Percentiles rank a stretch among this genome's conserved stretches.
These are phyloP conservation scores for Coprinopsis cinerea DNA, from an alignment of 768 basidiomycete genomes.

Conservation along the genomic window DNA sequence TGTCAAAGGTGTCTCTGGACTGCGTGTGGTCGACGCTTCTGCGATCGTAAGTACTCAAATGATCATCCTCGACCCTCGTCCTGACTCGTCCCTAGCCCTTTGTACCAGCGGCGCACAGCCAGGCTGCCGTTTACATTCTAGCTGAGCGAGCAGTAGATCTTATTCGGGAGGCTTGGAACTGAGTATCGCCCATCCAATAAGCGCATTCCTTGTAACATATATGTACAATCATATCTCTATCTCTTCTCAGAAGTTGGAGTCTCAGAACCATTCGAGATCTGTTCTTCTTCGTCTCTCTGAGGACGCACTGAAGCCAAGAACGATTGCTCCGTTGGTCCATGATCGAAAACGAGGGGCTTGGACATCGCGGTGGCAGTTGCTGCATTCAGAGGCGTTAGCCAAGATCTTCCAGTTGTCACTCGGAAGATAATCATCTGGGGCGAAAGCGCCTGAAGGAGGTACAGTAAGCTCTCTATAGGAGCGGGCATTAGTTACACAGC, in stretches of 20 bases:
- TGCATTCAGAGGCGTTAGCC: neutral
- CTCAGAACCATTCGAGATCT: too few species aligned
- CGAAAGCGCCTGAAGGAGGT: neutral
- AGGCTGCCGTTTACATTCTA: conserved; percentile 7
- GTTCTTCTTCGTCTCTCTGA: neutral
- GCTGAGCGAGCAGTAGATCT: conserved; percentile 13
- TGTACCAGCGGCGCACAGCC: conserved; percentile 4
- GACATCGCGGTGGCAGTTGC: neutral
- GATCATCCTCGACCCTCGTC: neutral
- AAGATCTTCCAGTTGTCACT: neutral
- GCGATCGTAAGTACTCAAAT: conserved; percentile 19
- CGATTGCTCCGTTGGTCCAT: neutral
- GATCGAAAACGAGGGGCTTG: neutral
- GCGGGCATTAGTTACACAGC: neutral
- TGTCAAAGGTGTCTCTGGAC: conserved; percentile 19
- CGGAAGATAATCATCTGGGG: neutral
- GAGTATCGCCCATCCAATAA: too few species aligned
- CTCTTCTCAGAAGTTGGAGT: too few species aligned
- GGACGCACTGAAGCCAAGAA: neutral
- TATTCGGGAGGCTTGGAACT: conserved; percentile 2
- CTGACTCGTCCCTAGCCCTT: conserved; percentile 2
- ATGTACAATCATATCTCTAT: too few species aligned
- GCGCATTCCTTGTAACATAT: neutral
- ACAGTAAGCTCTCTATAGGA: neutral
- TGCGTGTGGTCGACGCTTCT: conserved; percentile 32